Base-by-base conservation (phyloP, 2,329 filamentous ascomycete genomes). In the Drechslera avenae region DNA sequence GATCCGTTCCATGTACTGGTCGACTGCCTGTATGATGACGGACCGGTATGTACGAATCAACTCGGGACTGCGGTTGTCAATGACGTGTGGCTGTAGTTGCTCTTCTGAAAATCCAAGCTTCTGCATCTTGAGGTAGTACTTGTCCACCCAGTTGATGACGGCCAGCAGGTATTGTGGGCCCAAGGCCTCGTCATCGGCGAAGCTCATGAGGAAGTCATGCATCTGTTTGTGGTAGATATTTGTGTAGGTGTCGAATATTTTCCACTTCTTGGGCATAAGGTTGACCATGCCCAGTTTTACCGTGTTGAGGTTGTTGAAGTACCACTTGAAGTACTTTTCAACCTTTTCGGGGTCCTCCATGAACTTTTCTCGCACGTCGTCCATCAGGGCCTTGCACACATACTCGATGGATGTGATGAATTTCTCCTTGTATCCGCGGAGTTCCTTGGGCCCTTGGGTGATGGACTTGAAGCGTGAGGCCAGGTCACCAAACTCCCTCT, bases 1-100 rank as follows among this genome's bases (percentile, higher is more conserved):
- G 73, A 99, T 97, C 50, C 91, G 86, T 57, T 95, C 90, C 81
- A 97, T 96, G 92, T 94, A 99, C 77, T 97, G 90, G 72, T 97
- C 93, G 52, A 99, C 86, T 54, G 91, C 92, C 69, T 89, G 90
- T 75, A 97, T 94, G 73, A 99, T 97, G 69, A 97, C 87, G 70
- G 91, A 88, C 53, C 93, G 86, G 81, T 97, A 99, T 71, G 96
- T 92, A 44, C 91, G 87, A 46, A 99, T 90, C 13, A 99, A 82
- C 72, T 99, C 94, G 32, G 86, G 82, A 74, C 95, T 92, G 54
- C 93, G 86, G 67, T 91, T 90, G 75, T 97, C 94, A 53, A 99
- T 86, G 50, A 97, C 84, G 64, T 96, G 91, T 0, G 92, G 91
- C 42, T 82, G 78, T 23, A 99, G 80, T n/a, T 93, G 86, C 44